Evolutionary conservation across 1,284 basidiomycete genomes (phyloP), one percentile per base, ranked within the genome.

Genomic region (Peniophora sp.): DNA sequence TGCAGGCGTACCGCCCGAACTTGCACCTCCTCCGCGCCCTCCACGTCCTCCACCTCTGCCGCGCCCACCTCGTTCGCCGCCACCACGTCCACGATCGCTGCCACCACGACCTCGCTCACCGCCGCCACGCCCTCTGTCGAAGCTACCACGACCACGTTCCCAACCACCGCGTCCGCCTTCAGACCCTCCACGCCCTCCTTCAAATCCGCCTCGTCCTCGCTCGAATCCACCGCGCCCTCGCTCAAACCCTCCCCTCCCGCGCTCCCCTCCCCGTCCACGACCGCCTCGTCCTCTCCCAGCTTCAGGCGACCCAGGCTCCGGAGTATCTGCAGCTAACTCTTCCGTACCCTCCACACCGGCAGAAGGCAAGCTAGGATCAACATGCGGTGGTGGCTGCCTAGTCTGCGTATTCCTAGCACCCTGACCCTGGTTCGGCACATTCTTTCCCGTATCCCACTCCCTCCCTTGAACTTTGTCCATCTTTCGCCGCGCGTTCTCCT

Each of bases 361-460:
- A 8, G 39, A 41, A 8, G 2, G 39, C 39, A 22, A 9, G 16
- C n/a, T 41, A 6, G 6, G 9, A 22, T 8, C 39, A 8, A 41
- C n/a, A 41, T n/a, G 27, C 27, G 27, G 27, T 12, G 27, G 27
- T 12, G 27, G 27, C 27, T 32, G 27, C 27, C 27, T 32, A 32
- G 27, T 12, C 12, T 32, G 27, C 27, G 27, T 12, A 12, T 32
- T 32, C 27, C 27, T 32, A 32, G 5, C 12, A 12, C 27, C 12
- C 6, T 32, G 27, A 12, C 27, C 12, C 6, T 32, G 27, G 27
- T 12, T 32, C 6, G 27, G 27, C 27, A 32, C 27, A 12, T 77
- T 71, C 61, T 90, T 90, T n/a, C 79, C 82, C 24, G 84, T 81
- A 62, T 90, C 87, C 87, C 87, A 90, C 66, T 91, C 88, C n/a